Evolutionary conservation across 192 early-diverging fungal species (phyloP), one percentile per base, ranked within the genome.

Genomic region (Mycoemilia scoparia): DNA sequence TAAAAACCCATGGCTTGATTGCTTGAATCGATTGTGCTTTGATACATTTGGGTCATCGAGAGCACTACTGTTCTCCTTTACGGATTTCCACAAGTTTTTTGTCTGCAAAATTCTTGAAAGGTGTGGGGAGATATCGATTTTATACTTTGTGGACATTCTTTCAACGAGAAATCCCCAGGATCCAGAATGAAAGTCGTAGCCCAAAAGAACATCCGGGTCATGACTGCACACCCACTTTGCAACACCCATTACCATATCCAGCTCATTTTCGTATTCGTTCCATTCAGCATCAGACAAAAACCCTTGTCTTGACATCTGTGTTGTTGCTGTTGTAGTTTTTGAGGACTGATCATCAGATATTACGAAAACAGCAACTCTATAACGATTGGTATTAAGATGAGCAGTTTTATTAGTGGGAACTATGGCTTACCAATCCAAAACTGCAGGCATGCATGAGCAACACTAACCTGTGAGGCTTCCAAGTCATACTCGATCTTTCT

Each of bases 91-190:
- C n/a, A n/a, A n/a, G n/a, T n/a, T n/a, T n/a, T n/a, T n/a, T n/a
- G n/a, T n/a, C n/a, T n/a, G n/a, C n/a, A n/a, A n/a, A n/a, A n/a
- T n/a, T n/a, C n/a, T n/a, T n/a, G n/a, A n/a, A n/a, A n/a, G n/a
- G n/a, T n/a, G n/a, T n/a, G n/a, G n/a, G n/a, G n/a, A n/a, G n/a
- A n/a, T n/a, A n/a, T n/a, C n/a, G n/a, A n/a, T n/a, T n/a, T n/a
- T n/a, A n/a, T n/a, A n/a, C n/a, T n/a, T n/a, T n/a, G n/a, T n/a
- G n/a, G 38, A 30, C 2, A 60, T 54, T 4, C 78, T 68, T 30
- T 82, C 74, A 12, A 85, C 49, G 7, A 84, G 45, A 43, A 84
- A 96, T 2, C 91, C 91, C 91, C 88, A 96, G 0, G 87, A 91
- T 6, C 71, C 38, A 13, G 54, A 65, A 22, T 96, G 76, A 3